Evolutionary conservation across 2,329 filamentous ascomycete genomes (phyloP).

Genomic region (Fusarium humuli): DNA sequence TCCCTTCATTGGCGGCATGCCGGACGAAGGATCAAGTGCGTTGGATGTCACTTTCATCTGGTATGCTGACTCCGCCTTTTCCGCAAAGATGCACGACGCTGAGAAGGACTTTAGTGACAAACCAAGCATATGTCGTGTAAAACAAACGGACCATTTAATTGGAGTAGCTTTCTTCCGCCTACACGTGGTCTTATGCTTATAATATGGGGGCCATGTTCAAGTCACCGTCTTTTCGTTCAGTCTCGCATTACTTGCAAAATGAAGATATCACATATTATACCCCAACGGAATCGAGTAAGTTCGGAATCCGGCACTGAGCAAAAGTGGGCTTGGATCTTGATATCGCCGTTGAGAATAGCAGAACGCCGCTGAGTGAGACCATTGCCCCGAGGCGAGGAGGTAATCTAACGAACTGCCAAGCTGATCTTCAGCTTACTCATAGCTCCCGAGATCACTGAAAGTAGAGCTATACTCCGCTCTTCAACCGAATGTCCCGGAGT

Average conservation of each 20-base stretch:
- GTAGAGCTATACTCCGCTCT: not conserved
- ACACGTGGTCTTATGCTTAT: not conserved
- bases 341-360: not conserved
- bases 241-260: not conserved
- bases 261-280: accelerated
- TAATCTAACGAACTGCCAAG: not conserved
- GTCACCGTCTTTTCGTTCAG: not conserved
- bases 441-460: not conserved
- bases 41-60: not conserved
- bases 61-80: not conserved
- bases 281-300: not conserved
- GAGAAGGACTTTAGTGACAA: not conserved
- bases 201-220: not conserved
- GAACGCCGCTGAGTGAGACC: conserved; percentile 28
- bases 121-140: not conserved
- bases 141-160: not conserved
- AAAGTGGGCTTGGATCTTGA: not conserved
- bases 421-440: not conserved
- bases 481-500: not conserved
- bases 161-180: not conserved
- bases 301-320: not conserved
- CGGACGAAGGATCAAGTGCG: not conserved
- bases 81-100: not conserved
- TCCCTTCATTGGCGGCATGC: not conserved
- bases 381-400: not conserved